Evolutionary conservation across 768 basidiomycete genomes (phyloP).

Genomic region (Calocybe cyanea): DNA sequence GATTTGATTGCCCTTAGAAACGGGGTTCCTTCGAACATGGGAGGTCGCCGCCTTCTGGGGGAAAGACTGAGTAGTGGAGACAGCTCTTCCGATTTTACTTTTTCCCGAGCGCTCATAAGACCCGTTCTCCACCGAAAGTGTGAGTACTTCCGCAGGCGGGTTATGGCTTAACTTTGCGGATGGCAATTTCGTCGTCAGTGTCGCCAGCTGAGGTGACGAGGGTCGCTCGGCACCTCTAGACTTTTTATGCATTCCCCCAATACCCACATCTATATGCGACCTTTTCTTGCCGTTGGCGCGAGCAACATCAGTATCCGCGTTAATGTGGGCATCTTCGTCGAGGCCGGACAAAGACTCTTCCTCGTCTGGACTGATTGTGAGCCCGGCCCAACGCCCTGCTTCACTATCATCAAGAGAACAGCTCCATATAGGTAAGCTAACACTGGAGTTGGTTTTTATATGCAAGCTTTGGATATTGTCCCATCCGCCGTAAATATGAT

Average conservation of each 20-base stretch:
- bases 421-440: slow-evolving; percentile 88
- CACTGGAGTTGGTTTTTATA: slow-evolving; percentile 84
- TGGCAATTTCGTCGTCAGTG: slow-evolving; percentile 15
- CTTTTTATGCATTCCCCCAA: slow-evolving; percentile 43
- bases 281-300: slow-evolving; percentile 16
- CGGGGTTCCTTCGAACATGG: no score
- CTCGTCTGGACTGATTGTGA: slow-evolving; percentile 27
- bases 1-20: no score
- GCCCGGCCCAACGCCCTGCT: slow-evolving; percentile 58
- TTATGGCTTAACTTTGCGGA: slow-evolving; percentile 14
- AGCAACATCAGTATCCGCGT: not conserved
- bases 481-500: slow-evolving; percentile 78
- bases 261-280: slow-evolving; percentile 26
- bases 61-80: no score
- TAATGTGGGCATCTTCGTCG: slow-evolving; percentile 30
- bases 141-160: no score
- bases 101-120: no score
- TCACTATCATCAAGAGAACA: slow-evolving; percentile 62
- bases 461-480: slow-evolving; percentile 85
- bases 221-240: slow-evolving; percentile 26
- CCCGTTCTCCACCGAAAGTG: no score
- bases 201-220: slow-evolving; percentile 6
- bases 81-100: no score
- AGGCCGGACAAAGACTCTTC: slow-evolving; percentile 21
- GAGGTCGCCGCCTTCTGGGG: no score